phyloP scores from a whole-genome alignment of 164 flowering plant genomes.

The Liquidambar formosana region DNA sequence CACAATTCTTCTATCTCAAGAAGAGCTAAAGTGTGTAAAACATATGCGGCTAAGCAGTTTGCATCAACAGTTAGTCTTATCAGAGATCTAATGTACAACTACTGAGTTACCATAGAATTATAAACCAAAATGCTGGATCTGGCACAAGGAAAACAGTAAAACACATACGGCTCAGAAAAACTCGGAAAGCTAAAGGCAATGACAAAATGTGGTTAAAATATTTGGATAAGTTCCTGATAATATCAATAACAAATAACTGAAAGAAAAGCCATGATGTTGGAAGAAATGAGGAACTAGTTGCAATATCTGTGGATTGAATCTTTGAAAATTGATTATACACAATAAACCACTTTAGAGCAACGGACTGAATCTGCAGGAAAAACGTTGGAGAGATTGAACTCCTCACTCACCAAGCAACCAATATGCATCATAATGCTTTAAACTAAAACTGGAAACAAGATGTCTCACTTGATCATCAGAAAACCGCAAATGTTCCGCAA shows the following conservation, averaged over 20 bases:
- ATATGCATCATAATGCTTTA: not conserved
- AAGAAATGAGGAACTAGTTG: not conserved
- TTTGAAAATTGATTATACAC: not conserved
- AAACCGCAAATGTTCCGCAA: conserved; percentile 76
- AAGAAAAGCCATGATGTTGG: not conserved
- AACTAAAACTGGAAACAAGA: conserved; percentile 1
- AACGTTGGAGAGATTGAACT: not conserved
- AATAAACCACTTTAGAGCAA: not conserved
- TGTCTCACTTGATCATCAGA: conserved; percentile 81
- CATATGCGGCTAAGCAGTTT: no score
- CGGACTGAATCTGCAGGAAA: not conserved
- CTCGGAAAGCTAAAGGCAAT: not conserved
- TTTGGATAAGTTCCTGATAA: not conserved
- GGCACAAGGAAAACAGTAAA: no score
- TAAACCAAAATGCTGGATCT: no score
- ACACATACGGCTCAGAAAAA: no score
- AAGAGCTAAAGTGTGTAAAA: no score
- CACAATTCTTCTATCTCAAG: no score
- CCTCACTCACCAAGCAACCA: not conserved
- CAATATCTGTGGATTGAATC: not conserved
- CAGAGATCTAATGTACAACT: no score
- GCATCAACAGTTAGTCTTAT: no score
- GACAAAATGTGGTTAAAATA: not conserved
- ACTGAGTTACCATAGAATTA: no score
- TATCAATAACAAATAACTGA: not conserved